Evolutionary conservation across 2,329 filamentous ascomycete genomes (phyloP), one percentile per base, ranked within the genome.

Genomic region (Monosporascus sp.): DNA sequence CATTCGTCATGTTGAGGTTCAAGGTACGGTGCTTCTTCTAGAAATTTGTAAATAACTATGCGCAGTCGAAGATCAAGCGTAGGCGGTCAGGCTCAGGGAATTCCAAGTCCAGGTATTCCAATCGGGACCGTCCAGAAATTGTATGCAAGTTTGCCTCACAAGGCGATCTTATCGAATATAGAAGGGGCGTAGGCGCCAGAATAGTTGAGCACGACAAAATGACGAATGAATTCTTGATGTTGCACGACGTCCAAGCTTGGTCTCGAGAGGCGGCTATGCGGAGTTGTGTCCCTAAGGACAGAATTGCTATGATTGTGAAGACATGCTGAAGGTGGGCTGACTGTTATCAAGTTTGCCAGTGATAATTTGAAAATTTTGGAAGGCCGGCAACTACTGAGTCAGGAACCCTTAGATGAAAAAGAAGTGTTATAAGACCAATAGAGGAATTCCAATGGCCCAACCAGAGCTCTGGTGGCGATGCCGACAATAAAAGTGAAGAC

Each of bases 251-350:
- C 61, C 51, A 60, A 58, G 58, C 60, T 64, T 57, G 58, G 56
- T 55, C 61, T 54, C 59, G 49, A 22, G 43, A 22, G 43, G n/a
- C 55, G 54, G 58, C 55, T 58, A 57, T 57, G 60, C 59, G 61
- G 59, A 57, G 57, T 54, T 60, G 62, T 68, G 70, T 72, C 70
- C 70, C 70, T 71, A 72, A 63, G 70, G 70, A 73, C 70, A 67
- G 68, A 62, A 53, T 65, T 65, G 70, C 69, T 73, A 72, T 72
- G 71, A 71, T 55, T 61, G 59, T 48, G 64, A 54, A 57, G 56
- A 54, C 66, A 68, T 68, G 39, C 41, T 62, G 52, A 54, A 49
- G 50, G 41, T 17, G 8, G n/a, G 50, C 52, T 54, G 35, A 35
- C 43, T 36, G 49, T 50, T 55, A 46, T 54, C 50, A 46, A 39